Conservation (phyloP, 495 filamentous ascomycete genomes). For the Pyronema domesticum region DNA sequence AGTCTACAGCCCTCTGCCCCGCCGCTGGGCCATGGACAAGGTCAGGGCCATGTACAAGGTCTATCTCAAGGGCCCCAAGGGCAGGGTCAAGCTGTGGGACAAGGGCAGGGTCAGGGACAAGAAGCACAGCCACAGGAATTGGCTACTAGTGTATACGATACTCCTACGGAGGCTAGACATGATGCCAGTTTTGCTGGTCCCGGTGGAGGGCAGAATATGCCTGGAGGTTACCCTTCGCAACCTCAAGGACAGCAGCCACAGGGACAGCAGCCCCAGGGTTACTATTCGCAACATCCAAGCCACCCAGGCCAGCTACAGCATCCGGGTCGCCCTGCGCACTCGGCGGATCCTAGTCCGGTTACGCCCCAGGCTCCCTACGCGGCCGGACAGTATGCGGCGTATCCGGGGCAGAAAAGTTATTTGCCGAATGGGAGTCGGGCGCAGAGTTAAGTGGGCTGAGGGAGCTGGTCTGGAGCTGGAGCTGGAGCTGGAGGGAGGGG, state of each 20-base stretch:
- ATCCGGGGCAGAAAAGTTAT: slow-evolving; percentile 13
- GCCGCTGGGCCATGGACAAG: not conserved
- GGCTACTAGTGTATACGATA: slow-evolving; percentile 64
- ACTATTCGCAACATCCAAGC: not conserved
- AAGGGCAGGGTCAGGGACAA: too few species aligned
- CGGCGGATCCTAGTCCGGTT: slow-evolving; percentile 3
- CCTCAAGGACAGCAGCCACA: not conserved
- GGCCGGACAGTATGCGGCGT: slow-evolving; percentile 20
- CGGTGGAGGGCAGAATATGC: not conserved
- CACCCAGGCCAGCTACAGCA: not conserved
- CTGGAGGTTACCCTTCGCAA: not conserved
- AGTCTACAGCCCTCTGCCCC: slow-evolving; percentile 25
- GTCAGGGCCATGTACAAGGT: too few species aligned
- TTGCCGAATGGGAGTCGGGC: slow-evolving; percentile 20
- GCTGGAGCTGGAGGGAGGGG: too few species aligned
- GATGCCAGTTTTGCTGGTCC: not conserved
- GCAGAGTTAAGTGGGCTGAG: slow-evolving; percentile 6
- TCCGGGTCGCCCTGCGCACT: slow-evolving; percentile 16
- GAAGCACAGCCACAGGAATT: slow-evolving; percentile 52
- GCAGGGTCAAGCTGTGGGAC: too few species aligned
- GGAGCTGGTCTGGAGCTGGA: too few species aligned
- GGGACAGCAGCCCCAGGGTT: not conserved
- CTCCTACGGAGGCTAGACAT: slow-evolving; percentile 1
- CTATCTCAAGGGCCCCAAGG: too few species aligned
- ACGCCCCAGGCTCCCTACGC: slow-evolving; percentile 10